Percentiles rank a stretch among this genome's conserved stretches.
phyloP scores from a whole-genome alignment of 208 protist species.

The Wallacemonas sp. region DNA sequence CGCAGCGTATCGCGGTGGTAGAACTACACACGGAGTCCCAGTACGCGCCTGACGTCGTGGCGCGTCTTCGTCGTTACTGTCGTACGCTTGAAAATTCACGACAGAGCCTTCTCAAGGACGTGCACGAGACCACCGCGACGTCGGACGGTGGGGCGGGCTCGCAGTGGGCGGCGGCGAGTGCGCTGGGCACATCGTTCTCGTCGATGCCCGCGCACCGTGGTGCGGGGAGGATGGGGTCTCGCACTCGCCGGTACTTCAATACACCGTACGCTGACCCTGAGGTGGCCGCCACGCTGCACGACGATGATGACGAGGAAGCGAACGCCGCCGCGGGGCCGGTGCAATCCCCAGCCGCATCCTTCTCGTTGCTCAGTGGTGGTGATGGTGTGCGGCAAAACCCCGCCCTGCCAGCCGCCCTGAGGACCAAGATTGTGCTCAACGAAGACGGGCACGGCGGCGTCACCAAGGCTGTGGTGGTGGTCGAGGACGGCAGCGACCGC shows the following conservation, averaged over 20 bases:
- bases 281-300: slow-evolving; percentile 40
- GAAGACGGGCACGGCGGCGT: slow-evolving; percentile 34
- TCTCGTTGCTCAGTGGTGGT: background rate
- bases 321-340: background rate
- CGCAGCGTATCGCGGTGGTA: slow-evolving; percentile 30
- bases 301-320: slow-evolving; percentile 19
- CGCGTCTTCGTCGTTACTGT: slow-evolving; percentile 35
- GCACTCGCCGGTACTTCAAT: slow-evolving; percentile 12
- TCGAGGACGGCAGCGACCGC: background rate
- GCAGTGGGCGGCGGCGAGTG: background rate
- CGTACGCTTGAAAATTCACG: slow-evolving; percentile 27
- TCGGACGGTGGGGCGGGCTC: background rate
- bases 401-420: slow-evolving; percentile 5
- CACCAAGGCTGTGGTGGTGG: slow-evolving; percentile 27
- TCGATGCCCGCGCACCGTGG: background rate
- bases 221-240: background rate
- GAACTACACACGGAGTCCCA: slow-evolving; percentile 37
- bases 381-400: background rate
- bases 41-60: slow-evolving; percentile 33
- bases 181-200: background rate
- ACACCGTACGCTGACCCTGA: slow-evolving; percentile 35
- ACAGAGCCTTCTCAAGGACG: slow-evolving; percentile 18
- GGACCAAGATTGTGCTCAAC: slow-evolving; percentile 35
- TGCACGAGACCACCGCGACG: background rate
- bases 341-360: background rate